Conservation (phyloP, 352 stramenopile genomes). For the Elongisporangium prolatum region DNA sequence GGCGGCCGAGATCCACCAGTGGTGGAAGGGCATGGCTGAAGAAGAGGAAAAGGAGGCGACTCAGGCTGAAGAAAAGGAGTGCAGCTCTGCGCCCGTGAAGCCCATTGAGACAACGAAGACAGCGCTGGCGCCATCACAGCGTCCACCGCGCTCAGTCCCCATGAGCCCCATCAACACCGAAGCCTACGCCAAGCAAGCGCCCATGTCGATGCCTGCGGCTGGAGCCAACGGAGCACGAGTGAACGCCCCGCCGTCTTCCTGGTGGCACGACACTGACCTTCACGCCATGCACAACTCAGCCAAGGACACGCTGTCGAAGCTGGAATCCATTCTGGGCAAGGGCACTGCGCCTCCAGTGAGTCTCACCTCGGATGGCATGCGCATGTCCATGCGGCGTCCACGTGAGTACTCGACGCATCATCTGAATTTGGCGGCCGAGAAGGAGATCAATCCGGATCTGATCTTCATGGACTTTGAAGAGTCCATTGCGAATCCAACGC, state of each 20-base stretch:
- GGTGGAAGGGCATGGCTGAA: slow-evolving; percentile 58
- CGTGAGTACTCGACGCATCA: slow-evolving; percentile 54
- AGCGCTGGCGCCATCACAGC: background rate
- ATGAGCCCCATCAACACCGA: slow-evolving; percentile 38
- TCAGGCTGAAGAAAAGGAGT: slow-evolving; percentile 8
- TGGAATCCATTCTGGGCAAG: slow-evolving; percentile 58
- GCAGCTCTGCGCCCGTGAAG: background rate
- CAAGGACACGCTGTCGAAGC: slow-evolving; percentile 52
- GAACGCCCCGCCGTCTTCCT: slow-evolving; percentile 4
- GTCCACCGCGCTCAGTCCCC: slow-evolving; percentile 13
- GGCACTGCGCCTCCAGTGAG: slow-evolving; percentile 15
- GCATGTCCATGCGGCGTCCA: slow-evolving; percentile 51
- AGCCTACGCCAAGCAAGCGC: slow-evolving; percentile 7
- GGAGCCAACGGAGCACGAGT: background rate
- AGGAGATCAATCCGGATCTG: slow-evolving; percentile 47
- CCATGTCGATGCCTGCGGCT: slow-evolving; percentile 18
- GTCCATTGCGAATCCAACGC: too few species aligned
- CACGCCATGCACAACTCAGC: slow-evolving; percentile 53
- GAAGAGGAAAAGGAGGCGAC: slow-evolving; percentile 12
- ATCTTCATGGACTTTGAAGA: slow-evolving; percentile 51
- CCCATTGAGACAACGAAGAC: background rate
- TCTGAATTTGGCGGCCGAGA: slow-evolving; percentile 7
- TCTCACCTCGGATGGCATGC: slow-evolving; percentile 27
- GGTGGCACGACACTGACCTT: slow-evolving; percentile 50
- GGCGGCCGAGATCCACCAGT: slow-evolving; percentile 65